These are phyloP conservation scores for Piper betle DNA, from an alignment of 164 flowering plant species.

Conservation along the genomic window DNA sequence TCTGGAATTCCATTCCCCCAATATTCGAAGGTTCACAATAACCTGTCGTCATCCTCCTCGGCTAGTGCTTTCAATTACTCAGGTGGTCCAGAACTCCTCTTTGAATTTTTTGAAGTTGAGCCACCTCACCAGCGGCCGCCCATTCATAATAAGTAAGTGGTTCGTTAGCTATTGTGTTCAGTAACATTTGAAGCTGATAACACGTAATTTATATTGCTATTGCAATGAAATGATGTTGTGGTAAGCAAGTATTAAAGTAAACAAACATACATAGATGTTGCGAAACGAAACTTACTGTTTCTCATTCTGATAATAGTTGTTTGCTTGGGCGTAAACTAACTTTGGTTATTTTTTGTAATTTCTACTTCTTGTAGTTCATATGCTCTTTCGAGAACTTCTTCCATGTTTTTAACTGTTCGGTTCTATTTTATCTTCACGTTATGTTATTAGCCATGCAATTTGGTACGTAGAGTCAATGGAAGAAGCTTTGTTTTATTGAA, in stretches of 20 bases:
- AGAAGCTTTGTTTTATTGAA: not conserved
- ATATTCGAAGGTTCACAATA: too few relatives aligned
- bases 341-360: not conserved
- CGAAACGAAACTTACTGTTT: not conserved
- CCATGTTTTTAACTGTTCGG: not conserved
- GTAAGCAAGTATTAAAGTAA: not conserved
- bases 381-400: too few relatives aligned
- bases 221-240: not conserved
- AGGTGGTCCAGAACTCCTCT: conserved; percentile 39
- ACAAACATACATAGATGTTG: not conserved
- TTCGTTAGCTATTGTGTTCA: not conserved
- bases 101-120: conserved; percentile 60
- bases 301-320: not conserved
- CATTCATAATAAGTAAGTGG: conserved; percentile 49
- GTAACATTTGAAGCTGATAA: not conserved
- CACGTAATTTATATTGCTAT: not conserved
- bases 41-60: too few relatives aligned
- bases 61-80: conserved; percentile 1
- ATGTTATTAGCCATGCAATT: not conserved
- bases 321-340: not conserved
- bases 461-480: not conserved
- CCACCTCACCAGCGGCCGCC: conserved; percentile 55
- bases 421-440: not conserved
- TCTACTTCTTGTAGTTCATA: too few relatives aligned
- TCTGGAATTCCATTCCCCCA: too few relatives aligned